phyloP scores from a whole-genome alignment of 192 early-diverging fungal species.

The Borealophlyctis nickersoniae region DNA sequence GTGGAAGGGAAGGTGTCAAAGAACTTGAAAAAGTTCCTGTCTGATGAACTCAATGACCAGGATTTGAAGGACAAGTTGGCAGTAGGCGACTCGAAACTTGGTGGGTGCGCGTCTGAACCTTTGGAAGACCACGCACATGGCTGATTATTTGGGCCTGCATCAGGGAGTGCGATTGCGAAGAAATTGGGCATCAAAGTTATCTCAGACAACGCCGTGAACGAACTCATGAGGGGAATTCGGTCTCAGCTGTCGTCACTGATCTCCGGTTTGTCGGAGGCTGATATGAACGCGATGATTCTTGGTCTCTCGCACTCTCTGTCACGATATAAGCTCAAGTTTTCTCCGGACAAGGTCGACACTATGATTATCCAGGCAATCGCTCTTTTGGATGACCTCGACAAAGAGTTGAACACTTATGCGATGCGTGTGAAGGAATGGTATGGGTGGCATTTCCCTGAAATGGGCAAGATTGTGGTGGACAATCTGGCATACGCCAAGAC shows the following conservation, averaged over 20 bases:
- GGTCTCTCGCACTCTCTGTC: slow-evolving; percentile 99
- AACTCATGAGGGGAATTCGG: slow-evolving; percentile 95
- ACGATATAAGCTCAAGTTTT: slow-evolving; percentile 99
- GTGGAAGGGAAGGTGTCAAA: slow-evolving; percentile 95
- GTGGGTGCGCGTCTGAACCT: slow-evolving; percentile 37
- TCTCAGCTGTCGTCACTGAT: slow-evolving; percentile 88
- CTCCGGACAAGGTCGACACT: slow-evolving; percentile 98
- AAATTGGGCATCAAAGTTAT: slow-evolving; percentile 83
- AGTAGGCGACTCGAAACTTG: slow-evolving; percentile 93
- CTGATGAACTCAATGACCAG: slow-evolving; percentile 75
- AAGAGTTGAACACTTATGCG: slow-evolving; percentile 96
- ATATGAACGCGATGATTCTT: slow-evolving; percentile 92
- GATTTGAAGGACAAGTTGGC: slow-evolving; percentile 89
- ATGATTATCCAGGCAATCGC: slow-evolving; percentile 99
- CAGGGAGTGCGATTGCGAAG: slow-evolving; percentile 66
- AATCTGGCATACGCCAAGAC: slow-evolving; percentile 91
- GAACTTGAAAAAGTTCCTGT: slow-evolving; percentile 92
- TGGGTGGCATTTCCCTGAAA: slow-evolving; percentile 99
- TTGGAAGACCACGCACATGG: too few relatives aligned
- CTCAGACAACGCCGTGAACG: slow-evolving; percentile 77
- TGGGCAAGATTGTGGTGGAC: slow-evolving; percentile 92
- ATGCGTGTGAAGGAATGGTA: slow-evolving; percentile 99
- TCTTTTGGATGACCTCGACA: slow-evolving; percentile 95
- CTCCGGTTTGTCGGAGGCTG: slow-evolving; percentile 78
- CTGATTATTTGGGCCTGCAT: too few relatives aligned